Base-by-base conservation (phyloP, 2,329 filamentous ascomycete genomes). In the Monilinia laxa region DNA sequence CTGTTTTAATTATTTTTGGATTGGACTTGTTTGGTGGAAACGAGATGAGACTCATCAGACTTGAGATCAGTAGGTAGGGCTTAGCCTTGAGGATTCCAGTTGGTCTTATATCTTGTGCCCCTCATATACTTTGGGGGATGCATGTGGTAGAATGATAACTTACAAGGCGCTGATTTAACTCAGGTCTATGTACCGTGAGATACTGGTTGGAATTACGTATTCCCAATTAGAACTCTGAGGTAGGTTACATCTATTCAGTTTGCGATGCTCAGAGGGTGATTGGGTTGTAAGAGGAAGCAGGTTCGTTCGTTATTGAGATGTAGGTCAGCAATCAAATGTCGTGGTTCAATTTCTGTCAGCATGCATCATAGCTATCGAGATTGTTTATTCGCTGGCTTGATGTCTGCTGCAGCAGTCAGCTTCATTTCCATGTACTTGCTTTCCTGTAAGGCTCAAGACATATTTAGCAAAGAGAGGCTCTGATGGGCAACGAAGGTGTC, bases 311-410 rank as follows among this genome's bases (percentile, higher is more conserved):
- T 49, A 6, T 51, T 18, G 28, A 35, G 4, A 38, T 25, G n/a
- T 20, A 45, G 16, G 58, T 51, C 23, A 60, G 58, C 45, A 51
- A 25, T 51, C 58, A 60, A 51, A 18, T 38, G 45, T 51, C 38
- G 16, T 60, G 14, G 51, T 51, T 51, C 20, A 38, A 12, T 38
- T 60, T 12, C 28, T 49, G 45, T 60, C 45, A 60, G 58, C 58
- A 51, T 60, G 28, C 58, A 51, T 51, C 18, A 25, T 38, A n/a
- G 31, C 9, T 12, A 4, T 35, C 40, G 40, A 16, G 3, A 31
- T 20, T 45, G 14, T n/a, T 45, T 25, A 28, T 11, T 38, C 40
- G 16, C 40, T 45, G 2, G 11, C 20, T 58, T 28, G 4, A 1
- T 51, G 4, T 52, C 49, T 16, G 11, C 31, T 40, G 45, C n/a